Evolutionary conservation across 2,329 filamentous ascomycete genomes (phyloP), one percentile per base, ranked within the genome.

Genomic region (Trichoderma aggressivum): DNA sequence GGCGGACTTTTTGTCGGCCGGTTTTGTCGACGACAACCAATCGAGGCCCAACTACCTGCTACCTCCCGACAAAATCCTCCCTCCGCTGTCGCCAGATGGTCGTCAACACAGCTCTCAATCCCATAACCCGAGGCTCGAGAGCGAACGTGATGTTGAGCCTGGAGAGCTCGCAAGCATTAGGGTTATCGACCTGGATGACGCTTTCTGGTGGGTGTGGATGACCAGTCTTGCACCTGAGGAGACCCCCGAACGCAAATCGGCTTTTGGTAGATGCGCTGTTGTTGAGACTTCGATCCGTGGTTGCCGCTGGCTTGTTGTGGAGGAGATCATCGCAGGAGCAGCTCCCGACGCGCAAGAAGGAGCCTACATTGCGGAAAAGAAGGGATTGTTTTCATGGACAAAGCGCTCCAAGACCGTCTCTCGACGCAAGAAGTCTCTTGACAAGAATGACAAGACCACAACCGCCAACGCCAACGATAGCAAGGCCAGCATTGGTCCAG

Each of bases 181-280:
- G 28, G 88, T 88, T 47, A 88, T 98, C 71, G 91, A 96, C 73
- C 86, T 99, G 6, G 96, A 99, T 76, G 95, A 98, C 79, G 92
- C 94, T 1, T 99, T 99, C 81, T 99, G 96, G 96, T 98, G 96
- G 95, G 96, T 98, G 5, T 99, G 96, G 96, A 98, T 99, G 87
- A 97, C 90, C 76, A 98, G 95, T 85, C 84, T 99, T 77, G 94
- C 95, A 1, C 92, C 90, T 0, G 96, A 99, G 77, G 96, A 99
- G 82, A 92, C 94, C 0, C 82, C 90, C 0, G 87, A 91, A 60
- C 90, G 96, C 72, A 99, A 99, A 80, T 91, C 94, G 7, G 94
- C 94, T 0, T 99, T 99, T 79, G 96, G 96, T 47, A 89, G 96
- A 74, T 99, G 96, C 78, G 94, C 96, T 24, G 87, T 99, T 50